Evolutionary conservation across 2,329 filamentous ascomycete species (phyloP), one percentile per base, ranked within the genome.

Genomic region (Pezicula rhizophila): DNA sequence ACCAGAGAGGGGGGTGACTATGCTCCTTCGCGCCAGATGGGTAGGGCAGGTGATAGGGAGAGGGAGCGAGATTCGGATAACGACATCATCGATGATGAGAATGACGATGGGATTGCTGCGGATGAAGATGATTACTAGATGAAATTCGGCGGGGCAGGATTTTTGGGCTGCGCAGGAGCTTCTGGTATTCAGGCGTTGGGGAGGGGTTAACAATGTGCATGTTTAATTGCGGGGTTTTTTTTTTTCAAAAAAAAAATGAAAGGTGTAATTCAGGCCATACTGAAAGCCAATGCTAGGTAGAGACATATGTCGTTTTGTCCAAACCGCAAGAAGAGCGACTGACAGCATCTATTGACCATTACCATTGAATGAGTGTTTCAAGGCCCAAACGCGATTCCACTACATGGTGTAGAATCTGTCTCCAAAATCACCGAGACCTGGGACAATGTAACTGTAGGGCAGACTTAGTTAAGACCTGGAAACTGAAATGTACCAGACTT

Each of bases 381-480:
- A 40, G 5, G 17, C 23, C 6, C 15, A 40, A 17, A 17, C 10
- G 15, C 45, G 18, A 31, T 15, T 15, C 45, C 23, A 53, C 68
- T 74, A 96, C 68, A 96, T 80, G 48, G 92, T 96, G 69, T 96
- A 97, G 70, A 93, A 97, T 57, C 92, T 79, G 67, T 97, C 92
- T 52, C 92, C 92, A 68, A 97, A 97, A 67, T 97, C 92, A 57
- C 92, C 92, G 15, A 97, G 77, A 25, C 92, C 92, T 25, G 92
- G 92, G 47, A 95, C 82, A 64, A 97, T 97, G 67, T 96, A 97
- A 68, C 92, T 97, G 66, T 55, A 57, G 33, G 46, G 39, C 42
- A 28, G 26, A 64, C 57, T 48, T 17, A 35, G 17, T 42, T 42
- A 42, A 37, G 34, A 45, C 23, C 34, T 45, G 23, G 8, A 20